Base-by-base conservation (phyloP, 2,329 filamentous ascomycete genomes). In the Cladosporium sp. region DNA sequence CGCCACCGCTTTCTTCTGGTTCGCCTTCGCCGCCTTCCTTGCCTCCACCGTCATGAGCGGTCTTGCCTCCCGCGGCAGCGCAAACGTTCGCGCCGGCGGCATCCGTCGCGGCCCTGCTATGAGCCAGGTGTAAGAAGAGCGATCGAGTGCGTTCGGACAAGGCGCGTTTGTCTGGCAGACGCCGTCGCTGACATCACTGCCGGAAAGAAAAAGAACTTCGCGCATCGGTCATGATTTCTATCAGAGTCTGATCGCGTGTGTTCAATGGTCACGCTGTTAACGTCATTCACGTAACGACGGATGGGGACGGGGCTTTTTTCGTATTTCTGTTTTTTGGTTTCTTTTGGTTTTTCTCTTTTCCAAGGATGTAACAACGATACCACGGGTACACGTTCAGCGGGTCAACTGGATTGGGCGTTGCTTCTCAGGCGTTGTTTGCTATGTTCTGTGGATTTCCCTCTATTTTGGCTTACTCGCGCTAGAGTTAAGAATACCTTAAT, bases 1-100 rank as follows among this genome's bases (percentile, higher is more conserved):
- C 32, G 78, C 79, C 55, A 81, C 79, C 29, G 85, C 80, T 32
- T 92, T 92, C 72, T 77, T 88, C 70, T 92, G 85, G 85, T 90
- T 91, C 71, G 78, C 88, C 42, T 88, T 84, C 66, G 76, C 72
- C 33, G 74, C 78, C 20, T 86, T 84, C 62, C 70, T 73, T 22
- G 81, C 64, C 15, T 69, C 72, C 3, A 76, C 77, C 35, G 65
- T 82, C 38, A 72, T 80, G 62, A 75, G 86, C 55, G 70, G 77
- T 49, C 66, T 82, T 60, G 69, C 72, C 53, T 75, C 77, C 51
- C 73, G 77, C 58, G 74, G 77, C 32, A 74, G 77, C 59, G 72
- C 76, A 27, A 64, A 59, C 49, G 63, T 63, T 53, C 72, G 70
- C 57, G 61, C 69, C 39, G 69, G 74, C 48, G 66, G 72, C 27